phyloP scores from a whole-genome alignment of 441 rosid genomes.

The Daphne laureola region DNA sequence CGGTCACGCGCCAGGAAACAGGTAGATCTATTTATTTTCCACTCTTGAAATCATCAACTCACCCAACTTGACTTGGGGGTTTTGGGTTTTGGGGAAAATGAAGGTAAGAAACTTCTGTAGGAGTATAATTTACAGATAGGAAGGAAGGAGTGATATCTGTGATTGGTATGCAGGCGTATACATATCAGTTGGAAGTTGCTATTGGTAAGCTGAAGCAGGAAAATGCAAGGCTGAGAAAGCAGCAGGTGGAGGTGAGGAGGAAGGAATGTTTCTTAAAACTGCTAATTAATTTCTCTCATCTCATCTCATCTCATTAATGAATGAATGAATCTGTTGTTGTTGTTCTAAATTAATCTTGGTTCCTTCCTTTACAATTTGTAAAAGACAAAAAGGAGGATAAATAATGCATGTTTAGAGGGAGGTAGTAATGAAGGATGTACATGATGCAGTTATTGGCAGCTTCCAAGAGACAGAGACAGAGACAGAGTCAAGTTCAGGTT shows the following conservation, averaged over 20 bases:
- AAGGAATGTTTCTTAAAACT: too few species aligned
- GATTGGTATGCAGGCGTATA: conserved; percentile 33
- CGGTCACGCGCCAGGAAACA: conserved; percentile 55
- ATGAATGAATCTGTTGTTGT: not conserved
- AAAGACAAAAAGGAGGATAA: too few species aligned
- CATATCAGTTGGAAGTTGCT: conserved; percentile 29
- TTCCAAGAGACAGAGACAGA: conserved; percentile 2
- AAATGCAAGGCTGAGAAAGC: conserved; percentile 38
- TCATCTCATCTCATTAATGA: not conserved
- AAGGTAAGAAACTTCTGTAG: too few species aligned
- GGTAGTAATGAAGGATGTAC: not conserved
- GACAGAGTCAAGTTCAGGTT: too few species aligned
- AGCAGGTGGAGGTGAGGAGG: conserved; percentile 32
- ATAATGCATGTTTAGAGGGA: too few species aligned
- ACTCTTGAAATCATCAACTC: not conserved
- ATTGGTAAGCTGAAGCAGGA: conserved; percentile 26
- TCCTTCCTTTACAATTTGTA: too few species aligned
- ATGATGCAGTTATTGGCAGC: conserved; percentile 25
- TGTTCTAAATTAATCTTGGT: too few species aligned
- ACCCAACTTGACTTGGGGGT: too few species aligned
- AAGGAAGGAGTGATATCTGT: too few species aligned
- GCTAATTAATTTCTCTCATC: too few species aligned
- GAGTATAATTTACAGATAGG: too few species aligned
- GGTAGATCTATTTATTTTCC: conserved; percentile 17
- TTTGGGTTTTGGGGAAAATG: too few species aligned